phyloP scores from a whole-genome alignment of 805 yeast genomes.

The Kregervanrija pseudodelftensis region DNA sequence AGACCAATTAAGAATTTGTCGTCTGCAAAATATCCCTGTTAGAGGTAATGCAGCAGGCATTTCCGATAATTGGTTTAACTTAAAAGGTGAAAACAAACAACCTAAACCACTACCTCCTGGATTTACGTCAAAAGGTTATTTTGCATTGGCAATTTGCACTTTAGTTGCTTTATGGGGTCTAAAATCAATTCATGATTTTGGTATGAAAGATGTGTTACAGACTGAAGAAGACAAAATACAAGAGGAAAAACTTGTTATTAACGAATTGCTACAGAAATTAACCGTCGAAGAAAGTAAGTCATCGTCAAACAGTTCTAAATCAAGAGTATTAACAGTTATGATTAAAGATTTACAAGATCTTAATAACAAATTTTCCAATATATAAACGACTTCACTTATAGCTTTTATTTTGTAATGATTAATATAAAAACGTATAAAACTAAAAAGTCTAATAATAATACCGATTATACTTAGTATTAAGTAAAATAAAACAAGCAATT shows the following conservation, averaged over 20 bases:
- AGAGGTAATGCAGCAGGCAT: slow-evolving; percentile 75
- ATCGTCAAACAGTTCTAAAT: no score
- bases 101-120: slow-evolving; percentile 60
- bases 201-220: slow-evolving; percentile 52
- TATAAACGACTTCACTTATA: no score
- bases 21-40: slow-evolving; percentile 35
- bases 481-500: no score
- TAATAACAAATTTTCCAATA: no score
- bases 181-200: slow-evolving; percentile 51
- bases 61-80: slow-evolving; percentile 42
- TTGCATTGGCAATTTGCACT: slow-evolving; percentile 51
- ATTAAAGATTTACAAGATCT: no score
- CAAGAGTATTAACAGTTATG: no score
- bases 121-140: slow-evolving; percentile 62
- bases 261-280: not conserved
- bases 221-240: slow-evolving; percentile 15
- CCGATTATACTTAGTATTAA: no score
- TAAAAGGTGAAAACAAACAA: slow-evolving; percentile 56
- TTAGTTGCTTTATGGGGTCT: slow-evolving; percentile 55
- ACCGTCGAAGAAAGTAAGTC: no score
- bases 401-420: no score
- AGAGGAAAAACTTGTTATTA: slow-evolving; percentile 12
- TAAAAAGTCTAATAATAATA: not conserved
- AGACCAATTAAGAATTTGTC: slow-evolving; percentile 46
- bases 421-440: no score